A percentile compares a stretch with the other conserved stretches of the same genome.
phyloP scores from a whole-genome alignment of 306 rosid genomes.

The Morella rubra region DNA sequence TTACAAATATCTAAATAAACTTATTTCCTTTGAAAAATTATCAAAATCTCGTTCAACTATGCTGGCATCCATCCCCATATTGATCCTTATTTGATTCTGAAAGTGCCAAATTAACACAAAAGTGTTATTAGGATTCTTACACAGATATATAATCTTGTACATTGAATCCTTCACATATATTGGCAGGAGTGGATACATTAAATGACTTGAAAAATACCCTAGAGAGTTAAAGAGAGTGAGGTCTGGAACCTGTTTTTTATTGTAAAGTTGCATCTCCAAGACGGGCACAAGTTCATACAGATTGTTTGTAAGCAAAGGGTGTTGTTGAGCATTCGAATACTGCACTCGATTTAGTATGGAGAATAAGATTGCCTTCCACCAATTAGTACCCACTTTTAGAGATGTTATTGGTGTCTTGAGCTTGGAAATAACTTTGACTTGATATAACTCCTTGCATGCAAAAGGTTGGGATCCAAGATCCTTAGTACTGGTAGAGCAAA shows the following conservation, averaged over 20 bases:
- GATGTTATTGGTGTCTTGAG: slow-evolving; percentile 25
- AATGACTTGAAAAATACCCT: slow-evolving; percentile 12
- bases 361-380: slow-evolving; percentile 45
- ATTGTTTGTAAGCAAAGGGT: slow-evolving; percentile 32
- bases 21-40: slow-evolving; percentile 28
- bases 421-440: slow-evolving; percentile 36
- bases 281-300: slow-evolving; percentile 46
- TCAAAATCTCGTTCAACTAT: slow-evolving; percentile 26
- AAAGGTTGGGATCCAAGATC: slow-evolving; percentile 9
- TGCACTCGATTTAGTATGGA: slow-evolving; percentile 22
- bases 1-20: slow-evolving; percentile 30
- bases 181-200: slow-evolving; percentile 8
- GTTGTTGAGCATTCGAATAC: neutral
- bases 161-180: slow-evolving; percentile 3
- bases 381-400: slow-evolving; percentile 51
- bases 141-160: slow-evolving; percentile 39
- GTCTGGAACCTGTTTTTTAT: neutral
- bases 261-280: slow-evolving; percentile 26
- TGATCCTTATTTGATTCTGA: slow-evolving; percentile 14
- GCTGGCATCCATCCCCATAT: neutral
- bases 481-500: too few relatives aligned
- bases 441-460: slow-evolving; percentile 33
- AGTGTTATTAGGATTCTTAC: slow-evolving; percentile 39
- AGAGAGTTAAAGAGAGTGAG: slow-evolving; percentile 12
- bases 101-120: slow-evolving; percentile 45